These are phyloP conservation scores for Eucalyptus polybractea DNA, from an alignment of 345 rosid genomes.

Conservation along the genomic window DNA sequence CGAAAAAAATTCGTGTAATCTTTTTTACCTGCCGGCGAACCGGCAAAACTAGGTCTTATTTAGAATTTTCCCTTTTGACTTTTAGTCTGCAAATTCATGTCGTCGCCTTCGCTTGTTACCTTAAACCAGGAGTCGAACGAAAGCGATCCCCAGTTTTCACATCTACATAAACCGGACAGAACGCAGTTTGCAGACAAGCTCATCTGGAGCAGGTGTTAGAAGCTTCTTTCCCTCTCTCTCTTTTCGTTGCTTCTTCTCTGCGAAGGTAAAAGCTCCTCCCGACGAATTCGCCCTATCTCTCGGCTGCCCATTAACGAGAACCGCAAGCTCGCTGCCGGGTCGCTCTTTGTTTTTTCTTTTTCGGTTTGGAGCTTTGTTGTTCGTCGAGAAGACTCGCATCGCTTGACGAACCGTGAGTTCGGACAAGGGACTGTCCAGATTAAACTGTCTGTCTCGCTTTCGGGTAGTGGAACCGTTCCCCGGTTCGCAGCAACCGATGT, in stretches of 20 bases:
- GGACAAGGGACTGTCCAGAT: neutral
- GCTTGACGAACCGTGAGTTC: neutral
- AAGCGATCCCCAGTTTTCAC: neutral
- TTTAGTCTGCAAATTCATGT: neutral
- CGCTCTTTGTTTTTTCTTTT: neutral
- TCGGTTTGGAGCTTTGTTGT: neutral
- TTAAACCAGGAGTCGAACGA: neutral
- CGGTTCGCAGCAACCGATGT: neutral
- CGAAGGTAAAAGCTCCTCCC: neutral
- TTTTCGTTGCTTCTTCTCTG: neutral
- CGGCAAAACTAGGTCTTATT: no score
- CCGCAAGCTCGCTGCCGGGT: neutral
- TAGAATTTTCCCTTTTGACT: neutral
- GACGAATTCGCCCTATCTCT: neutral
- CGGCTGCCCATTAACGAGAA: neutral
- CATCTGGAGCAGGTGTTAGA: neutral
- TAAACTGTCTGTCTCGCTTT: neutral
- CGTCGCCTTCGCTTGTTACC: neutral
- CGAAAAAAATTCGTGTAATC: neutral
- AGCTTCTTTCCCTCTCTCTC: neutral
- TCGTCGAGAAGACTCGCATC: neutral
- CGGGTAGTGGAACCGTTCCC: neutral
- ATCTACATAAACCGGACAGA: neutral
- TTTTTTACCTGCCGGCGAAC: no score
- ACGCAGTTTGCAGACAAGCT: neutral